A percentile compares a stretch with the other conserved stretches of the same genome.
Conservation (phyloP, 2,329 filamentous ascomycete species). For the Berkeleyomyces basicola region DNA sequence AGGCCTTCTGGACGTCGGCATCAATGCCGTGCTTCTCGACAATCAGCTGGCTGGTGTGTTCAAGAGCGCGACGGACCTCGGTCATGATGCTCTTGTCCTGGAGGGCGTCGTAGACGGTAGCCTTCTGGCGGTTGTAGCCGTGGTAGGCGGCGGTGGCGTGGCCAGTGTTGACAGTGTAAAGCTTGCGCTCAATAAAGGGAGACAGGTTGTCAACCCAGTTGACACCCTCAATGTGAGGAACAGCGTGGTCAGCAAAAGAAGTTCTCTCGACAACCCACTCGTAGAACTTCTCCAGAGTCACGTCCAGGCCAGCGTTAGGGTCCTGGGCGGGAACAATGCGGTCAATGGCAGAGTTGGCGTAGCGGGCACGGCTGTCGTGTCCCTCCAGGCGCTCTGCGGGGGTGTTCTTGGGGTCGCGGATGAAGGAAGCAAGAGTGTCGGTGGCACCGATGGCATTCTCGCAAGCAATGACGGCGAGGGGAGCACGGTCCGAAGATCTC, state of each 20-base stretch:
- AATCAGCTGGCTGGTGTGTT: constrained; percentile 76
- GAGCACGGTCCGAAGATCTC: constrained; percentile 44
- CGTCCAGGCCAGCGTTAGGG: constrained; percentile 62
- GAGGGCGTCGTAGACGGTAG: constrained; percentile 60
- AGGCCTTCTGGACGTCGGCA: constrained; percentile 59
- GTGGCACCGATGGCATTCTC: constrained; percentile 96
- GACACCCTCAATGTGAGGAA: constrained; percentile 68
- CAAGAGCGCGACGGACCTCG: constrained; percentile 62
- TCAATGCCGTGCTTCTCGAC: constrained; percentile 71
- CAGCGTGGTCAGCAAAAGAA: constrained; percentile 56
- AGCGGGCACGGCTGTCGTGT: constrained; percentile 61
- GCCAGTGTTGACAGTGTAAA: constrained; percentile 97
- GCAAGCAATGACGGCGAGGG: constrained; percentile 85
- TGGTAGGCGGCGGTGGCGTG: constrained; percentile 95
- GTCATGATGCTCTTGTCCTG: constrained; percentile 58
- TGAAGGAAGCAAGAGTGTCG: constrained; percentile 67
- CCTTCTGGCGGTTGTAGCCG: constrained; percentile 72
- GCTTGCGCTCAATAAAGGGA: constrained; percentile 97
- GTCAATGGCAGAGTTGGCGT: constrained; percentile 96
- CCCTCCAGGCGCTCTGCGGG: constrained; percentile 47
- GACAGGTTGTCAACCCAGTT: constrained; percentile 84
- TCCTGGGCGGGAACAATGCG: constrained; percentile 92
- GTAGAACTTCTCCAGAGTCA: constrained; percentile 95
- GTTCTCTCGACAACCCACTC: constrained; percentile 93
- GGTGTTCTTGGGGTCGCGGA: constrained; percentile 60